Evolutionary conservation across 352 stramenopile genomes (phyloP), one percentile per base, ranked within the genome.

Genomic region (Globisporangium nagaii): DNA sequence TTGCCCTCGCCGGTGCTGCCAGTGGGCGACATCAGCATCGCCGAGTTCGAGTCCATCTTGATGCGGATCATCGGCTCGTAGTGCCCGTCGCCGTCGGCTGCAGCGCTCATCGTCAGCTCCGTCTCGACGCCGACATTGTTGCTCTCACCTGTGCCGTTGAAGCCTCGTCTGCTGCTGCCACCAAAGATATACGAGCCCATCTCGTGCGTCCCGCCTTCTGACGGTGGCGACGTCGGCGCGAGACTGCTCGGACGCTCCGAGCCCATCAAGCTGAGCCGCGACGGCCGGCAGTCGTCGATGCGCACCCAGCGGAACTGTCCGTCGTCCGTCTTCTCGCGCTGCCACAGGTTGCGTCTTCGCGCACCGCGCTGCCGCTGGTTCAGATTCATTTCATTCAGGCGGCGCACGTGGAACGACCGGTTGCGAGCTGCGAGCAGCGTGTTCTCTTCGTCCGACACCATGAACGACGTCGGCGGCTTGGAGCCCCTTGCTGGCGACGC

Each of bases 221-320:
- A 55, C 12, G 47, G 48, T 1, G 50, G 48, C 1, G 63, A 64
- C 8, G 60, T 48, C 5, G 54, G 51, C 12, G 36, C 44, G 13
- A 63, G 30, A 43, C 36, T 53, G 45, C 40, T 55, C 20, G 47
- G 41, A 45, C 65, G 61, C 27, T 72, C 37, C 10, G 47, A 57
- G 36, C 30, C 17, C n/a, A 89, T 42, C 28, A 87, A 65, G 47
- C 79, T 93, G 28, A 89, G 55, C 2, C 82, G 79, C 48, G 79
- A 84, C 22, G 77, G 77, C 15, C 75, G 67, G 46, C 77, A 90
- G 46, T 93, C 77, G 12, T 79, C 67, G 19, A 84, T 75, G 19
- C 82, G 75, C 19, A 89, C 76, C 83, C 83, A 93, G 24, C 83
- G 80, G 58, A 88, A 89, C 52, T 91, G 80, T 11, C 77, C 74